Percentiles rank a stretch among this genome's conserved stretches.
Conservation (phyloP, 805 yeast species). For the Kluyveromyces siamensis region DNA sequence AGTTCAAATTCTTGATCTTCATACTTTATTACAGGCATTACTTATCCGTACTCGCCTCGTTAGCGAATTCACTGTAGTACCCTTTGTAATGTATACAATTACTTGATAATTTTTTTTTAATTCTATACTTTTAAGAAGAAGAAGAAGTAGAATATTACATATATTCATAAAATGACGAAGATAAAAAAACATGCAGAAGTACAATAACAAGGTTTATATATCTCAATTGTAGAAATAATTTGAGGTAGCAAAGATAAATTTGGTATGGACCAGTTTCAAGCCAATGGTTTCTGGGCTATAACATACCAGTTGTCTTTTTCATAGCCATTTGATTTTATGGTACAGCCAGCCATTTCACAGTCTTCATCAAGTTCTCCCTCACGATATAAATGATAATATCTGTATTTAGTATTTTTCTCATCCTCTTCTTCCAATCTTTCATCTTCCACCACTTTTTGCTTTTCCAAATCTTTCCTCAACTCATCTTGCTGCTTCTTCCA, state of each 20-base stretch:
- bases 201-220: no score
- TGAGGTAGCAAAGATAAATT: background rate
- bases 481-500: constrained; percentile 24
- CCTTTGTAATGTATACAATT: background rate
- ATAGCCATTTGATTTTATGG: constrained; percentile 63
- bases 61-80: background rate
- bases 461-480: constrained; percentile 12
- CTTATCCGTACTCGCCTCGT: background rate
- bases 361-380: constrained; percentile 77
- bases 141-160: no score
- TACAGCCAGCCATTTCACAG: constrained; percentile 62
- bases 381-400: constrained; percentile 82
- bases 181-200: no score
- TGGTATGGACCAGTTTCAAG: background rate
- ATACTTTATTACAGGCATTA: constrained; percentile 21
- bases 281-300: constrained; percentile 30
- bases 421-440: constrained; percentile 15
- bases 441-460: constrained; percentile 12
- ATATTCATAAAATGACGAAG: no score
- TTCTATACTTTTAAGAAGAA: no score
- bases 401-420: constrained; percentile 48
- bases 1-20: constrained; percentile 22
- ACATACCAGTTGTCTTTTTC: constrained; percentile 96
- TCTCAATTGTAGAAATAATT: no score
- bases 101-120: no score